phyloP scores from a whole-genome alignment of 345 rosid genomes.

The Lumnitzera racemosa region DNA sequence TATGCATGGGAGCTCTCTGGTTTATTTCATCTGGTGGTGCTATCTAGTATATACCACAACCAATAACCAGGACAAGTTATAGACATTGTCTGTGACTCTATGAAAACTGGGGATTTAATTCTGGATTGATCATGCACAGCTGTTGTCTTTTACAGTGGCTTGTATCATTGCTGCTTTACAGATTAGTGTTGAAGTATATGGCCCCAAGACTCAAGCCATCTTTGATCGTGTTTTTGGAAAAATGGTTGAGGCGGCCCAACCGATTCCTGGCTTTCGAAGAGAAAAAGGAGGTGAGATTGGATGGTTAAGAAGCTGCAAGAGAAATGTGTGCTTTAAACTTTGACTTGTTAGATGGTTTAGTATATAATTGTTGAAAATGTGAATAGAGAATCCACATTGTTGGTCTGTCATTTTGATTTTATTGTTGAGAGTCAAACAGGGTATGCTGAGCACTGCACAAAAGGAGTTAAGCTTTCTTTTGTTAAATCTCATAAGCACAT shows the following conservation, averaged over 20 bases:
- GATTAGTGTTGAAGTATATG: slow-evolving; percentile 61
- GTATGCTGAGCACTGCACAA: too few relatives aligned
- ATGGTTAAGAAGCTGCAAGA: too few relatives aligned
- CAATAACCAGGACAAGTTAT: too few relatives aligned
- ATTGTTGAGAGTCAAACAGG: neutral
- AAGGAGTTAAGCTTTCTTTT: too few relatives aligned
- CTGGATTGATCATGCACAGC: neutral
- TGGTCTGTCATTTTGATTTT: too few relatives aligned
- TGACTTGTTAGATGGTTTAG: neutral
- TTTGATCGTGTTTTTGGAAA: slow-evolving; percentile 61
- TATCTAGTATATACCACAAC: too few relatives aligned
- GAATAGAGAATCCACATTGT: too few relatives aligned
- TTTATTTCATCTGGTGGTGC: too few relatives aligned
- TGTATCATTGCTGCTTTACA: slow-evolving; percentile 15
- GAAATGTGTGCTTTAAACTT: too few relatives aligned
- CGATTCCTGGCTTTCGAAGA: slow-evolving; percentile 92
- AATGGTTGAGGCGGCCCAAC: slow-evolving; percentile 97
- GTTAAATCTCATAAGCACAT: too few relatives aligned
- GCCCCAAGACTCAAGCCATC: slow-evolving; percentile 54
- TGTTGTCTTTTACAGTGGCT: neutral
- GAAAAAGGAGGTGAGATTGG: slow-evolving; percentile 71
- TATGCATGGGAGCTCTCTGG: too few relatives aligned
- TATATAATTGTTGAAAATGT: neutral
- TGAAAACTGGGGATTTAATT: neutral
- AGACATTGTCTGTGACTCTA: too few relatives aligned